A percentile compares a stretch with the other conserved stretches of the same genome.
Conservation (phyloP, 768 basidiomycete genomes). For the Mycena leptocephala region DNA sequence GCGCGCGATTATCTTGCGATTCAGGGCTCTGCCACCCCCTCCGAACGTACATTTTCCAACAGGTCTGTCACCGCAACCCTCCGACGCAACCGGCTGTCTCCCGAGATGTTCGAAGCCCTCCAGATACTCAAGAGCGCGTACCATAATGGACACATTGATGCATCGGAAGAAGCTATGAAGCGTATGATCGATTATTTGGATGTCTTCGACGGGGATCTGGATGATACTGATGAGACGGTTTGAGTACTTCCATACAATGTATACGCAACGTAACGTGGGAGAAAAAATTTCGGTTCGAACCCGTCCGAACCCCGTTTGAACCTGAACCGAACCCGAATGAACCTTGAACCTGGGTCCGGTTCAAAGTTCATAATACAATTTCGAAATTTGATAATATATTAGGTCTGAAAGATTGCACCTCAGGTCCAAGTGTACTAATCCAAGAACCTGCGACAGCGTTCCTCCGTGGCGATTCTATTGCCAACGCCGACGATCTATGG, state of each 20-base stretch:
- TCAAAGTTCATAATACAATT: not conserved
- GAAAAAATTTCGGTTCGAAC: not conserved
- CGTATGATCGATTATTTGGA: not conserved
- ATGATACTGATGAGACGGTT: not conserved
- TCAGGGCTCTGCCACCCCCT: conserved; percentile 45
- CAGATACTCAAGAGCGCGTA: conserved; percentile 51
- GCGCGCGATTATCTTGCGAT: conserved; percentile 47
- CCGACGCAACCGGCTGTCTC: conserved; percentile 35
- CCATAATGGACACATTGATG: conserved; percentile 45
- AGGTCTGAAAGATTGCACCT: no score
- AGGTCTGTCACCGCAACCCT: conserved; percentile 43
- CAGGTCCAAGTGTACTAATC: no score
- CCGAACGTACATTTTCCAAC: conserved; percentile 49
- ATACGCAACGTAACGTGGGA: not conserved
- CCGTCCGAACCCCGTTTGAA: not conserved
- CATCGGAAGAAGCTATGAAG: conserved; percentile 31
- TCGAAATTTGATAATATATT: no score
- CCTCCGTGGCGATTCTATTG: no score
- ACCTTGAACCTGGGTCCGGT: not conserved
- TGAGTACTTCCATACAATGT: not conserved
- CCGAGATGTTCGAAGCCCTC: conserved; percentile 43
- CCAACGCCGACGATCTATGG: no score
- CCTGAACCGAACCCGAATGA: not conserved
- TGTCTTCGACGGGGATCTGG: not conserved
- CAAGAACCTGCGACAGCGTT: no score